These are phyloP conservation scores for Aspergillus aculeatus DNA, from an alignment of 2,329 filamentous ascomycete genomes.

Conservation along the genomic window DNA sequence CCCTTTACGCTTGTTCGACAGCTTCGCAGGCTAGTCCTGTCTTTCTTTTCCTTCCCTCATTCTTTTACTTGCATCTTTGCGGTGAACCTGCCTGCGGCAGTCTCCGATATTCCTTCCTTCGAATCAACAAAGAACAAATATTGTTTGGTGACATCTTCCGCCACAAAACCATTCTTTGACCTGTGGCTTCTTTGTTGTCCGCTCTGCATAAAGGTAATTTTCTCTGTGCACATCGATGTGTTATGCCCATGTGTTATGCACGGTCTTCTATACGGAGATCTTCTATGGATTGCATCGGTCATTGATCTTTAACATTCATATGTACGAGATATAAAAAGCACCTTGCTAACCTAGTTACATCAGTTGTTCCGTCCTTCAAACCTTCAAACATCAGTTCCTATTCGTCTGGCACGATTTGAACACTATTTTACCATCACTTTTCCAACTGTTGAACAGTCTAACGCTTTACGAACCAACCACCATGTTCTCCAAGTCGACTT, in stretches of 20 bases:
- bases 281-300: background rate
- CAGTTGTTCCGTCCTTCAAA: constrained; percentile 1
- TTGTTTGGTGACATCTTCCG: background rate
- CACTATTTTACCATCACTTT: constrained; percentile 12
- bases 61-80: constrained; percentile 16
- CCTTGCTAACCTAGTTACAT: constrained; percentile 2
- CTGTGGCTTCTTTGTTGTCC: constrained; percentile 7
- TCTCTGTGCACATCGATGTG: background rate
- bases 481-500: constrained; percentile 32
- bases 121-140: background rate
- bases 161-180: constrained; percentile 13
- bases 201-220: constrained; percentile 12
- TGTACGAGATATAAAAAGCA: background rate
- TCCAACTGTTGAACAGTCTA: constrained; percentile 18
- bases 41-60: constrained; percentile 25
- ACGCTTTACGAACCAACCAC: constrained; percentile 12
- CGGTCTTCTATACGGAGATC: background rate
- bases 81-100: constrained; percentile 36
- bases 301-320: background rate
- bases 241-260: background rate
- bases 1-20: constrained; percentile 26
- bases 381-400: constrained; percentile 19
- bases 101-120: constrained; percentile 30
- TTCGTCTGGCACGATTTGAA: constrained; percentile 39
- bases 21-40: constrained; percentile 36